Base-by-base conservation (phyloP, 129 eudicot genomes). In the Ambrosia artemisiifolia region DNA sequence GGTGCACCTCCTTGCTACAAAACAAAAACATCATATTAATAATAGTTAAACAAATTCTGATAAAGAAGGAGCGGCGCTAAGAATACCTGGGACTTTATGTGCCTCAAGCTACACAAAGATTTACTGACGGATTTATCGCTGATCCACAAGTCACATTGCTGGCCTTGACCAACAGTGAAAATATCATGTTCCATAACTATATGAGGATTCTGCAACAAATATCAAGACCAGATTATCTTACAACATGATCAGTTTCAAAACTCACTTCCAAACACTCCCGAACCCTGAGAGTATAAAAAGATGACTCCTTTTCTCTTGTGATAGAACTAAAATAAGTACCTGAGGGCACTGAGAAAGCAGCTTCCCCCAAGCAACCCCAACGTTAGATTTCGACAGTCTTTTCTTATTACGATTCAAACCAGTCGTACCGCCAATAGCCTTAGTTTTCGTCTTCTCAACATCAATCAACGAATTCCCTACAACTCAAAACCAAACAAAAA, bases 121-220 rank as follows among this genome's bases (percentile, higher is more conserved):
- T 87, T 87, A 75, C 96, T 84, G 72, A 87, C 72, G 30, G 83
- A 75, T 8, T 84, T 76, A 74, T 93, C 96, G 16, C 82, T 80
- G 51, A 93, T 57, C 50, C 72, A 84, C 84, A 93, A 81, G 82
- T 93, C 91, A 69, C 91, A 93, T 17, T 87, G 88, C 71, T 80
- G 89, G 67, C 92, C 96, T 72, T 87, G 90, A 69, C 98, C 96
- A 78, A 93, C 88, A 17, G 92, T 83, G 73, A 89, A 93, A 54
- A 78, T 79, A 55, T 89, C 77, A 63, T 75, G 80, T 38, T 75
- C 64, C 86, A 92, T 80, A 43, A 71, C 76, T 60, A 87, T 81
- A 69, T 87, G 91, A 33, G 95, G 96, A 78, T 78, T 82, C 98
- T 92, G 91, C 65, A 60, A 60, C 43, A 60, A 19, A 64, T 9